phyloP scores from a whole-genome alignment of 129 eudicot genomes.

The Dittrichia graveolens region DNA sequence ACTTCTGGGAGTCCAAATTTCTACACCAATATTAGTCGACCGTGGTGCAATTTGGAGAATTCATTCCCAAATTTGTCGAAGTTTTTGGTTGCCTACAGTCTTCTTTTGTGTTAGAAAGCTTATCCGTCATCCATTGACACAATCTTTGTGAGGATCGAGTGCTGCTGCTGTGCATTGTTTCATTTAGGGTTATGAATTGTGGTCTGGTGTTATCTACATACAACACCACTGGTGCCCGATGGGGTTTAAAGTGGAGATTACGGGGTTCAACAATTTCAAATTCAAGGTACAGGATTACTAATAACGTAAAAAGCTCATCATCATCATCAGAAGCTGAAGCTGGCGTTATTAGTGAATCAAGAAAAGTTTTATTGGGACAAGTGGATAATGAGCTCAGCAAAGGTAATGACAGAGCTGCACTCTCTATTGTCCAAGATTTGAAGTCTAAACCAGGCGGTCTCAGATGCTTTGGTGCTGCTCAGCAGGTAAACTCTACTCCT shows the following conservation, averaged over 20 bases:
- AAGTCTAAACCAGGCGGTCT: conserved; percentile 66
- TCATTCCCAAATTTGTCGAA: neutral
- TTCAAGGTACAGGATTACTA: conserved; percentile 2
- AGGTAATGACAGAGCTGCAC: conserved; percentile 83
- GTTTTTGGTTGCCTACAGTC: neutral
- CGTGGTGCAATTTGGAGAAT: neutral
- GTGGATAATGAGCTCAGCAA: conserved; percentile 72
- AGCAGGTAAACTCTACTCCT: conserved; percentile 55
- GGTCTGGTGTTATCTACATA: conserved; percentile 30
- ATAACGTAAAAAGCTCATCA: conserved; percentile 20
- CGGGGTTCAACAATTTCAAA: conserved; percentile 5
- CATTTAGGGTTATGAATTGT: conserved; percentile 38
- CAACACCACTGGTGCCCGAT: conserved; percentile 11
- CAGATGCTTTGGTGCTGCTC: conserved; percentile 83
- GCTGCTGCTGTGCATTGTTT: neutral
- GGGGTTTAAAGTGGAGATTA: conserved; percentile 12
- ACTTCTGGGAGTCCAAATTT: no score
- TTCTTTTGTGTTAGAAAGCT: neutral
- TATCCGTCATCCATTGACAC: neutral
- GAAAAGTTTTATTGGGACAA: conserved; percentile 54
- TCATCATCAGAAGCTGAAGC: conserved; percentile 19
- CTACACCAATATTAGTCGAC: no score
- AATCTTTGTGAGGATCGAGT: neutral
- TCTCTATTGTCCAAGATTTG: conserved; percentile 58
- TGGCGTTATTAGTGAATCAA: conserved; percentile 20